These are phyloP conservation scores for Phaseolus lunatus DNA, from an alignment of 306 rosid genomes.

Conservation along the genomic window DNA sequence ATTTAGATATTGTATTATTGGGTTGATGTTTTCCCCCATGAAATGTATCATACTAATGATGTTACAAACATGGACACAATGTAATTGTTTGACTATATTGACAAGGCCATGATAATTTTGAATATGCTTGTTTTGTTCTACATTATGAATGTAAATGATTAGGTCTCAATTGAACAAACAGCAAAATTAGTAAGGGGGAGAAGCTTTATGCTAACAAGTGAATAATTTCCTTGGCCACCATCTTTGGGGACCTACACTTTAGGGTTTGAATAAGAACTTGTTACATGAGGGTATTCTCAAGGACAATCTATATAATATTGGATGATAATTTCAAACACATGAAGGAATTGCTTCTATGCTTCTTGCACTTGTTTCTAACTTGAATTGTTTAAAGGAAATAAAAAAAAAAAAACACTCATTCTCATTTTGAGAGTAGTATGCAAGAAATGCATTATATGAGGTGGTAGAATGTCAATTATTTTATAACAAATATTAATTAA, in stretches of 20 bases:
- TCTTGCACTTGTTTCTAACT: neutral
- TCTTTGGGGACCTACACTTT: neutral
- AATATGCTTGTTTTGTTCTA: neutral
- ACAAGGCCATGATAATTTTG: neutral
- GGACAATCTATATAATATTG: neutral
- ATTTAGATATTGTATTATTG: neutral
- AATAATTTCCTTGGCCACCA: neutral
- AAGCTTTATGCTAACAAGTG: neutral
- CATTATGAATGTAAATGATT: conserved; percentile 16
- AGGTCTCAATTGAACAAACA: neutral
- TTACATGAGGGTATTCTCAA: neutral
- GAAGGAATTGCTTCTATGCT: neutral
- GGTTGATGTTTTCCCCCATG: neutral
- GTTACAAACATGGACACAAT: conserved; percentile 10
- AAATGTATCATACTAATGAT: neutral
- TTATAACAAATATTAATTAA: no score
- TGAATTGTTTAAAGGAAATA: neutral
- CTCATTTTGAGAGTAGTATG: no score
- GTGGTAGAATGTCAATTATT: no score
- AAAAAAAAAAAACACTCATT: neutral
- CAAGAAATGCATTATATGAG: no score
- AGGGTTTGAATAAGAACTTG: neutral
- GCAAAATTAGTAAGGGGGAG: neutral
- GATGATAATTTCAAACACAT: neutral
- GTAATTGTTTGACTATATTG: conserved; percentile 22